A percentile compares a stretch with the other conserved stretches of the same genome.
These are phyloP conservation scores for Leccinum obscurum DNA, from an alignment of 768 basidiomycete genomes.

Conservation along the genomic window DNA sequence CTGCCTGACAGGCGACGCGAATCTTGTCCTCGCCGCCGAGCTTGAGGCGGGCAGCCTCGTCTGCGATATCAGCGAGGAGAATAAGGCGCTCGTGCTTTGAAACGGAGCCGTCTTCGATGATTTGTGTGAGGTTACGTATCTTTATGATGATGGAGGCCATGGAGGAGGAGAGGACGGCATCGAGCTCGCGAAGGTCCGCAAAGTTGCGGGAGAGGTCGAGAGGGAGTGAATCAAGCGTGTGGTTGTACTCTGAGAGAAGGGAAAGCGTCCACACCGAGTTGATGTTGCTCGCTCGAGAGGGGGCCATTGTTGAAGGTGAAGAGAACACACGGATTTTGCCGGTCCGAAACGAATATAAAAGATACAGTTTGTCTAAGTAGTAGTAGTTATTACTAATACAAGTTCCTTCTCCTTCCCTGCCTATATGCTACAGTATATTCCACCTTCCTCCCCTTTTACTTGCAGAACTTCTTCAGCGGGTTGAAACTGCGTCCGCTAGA, in stretches of 20 bases:
- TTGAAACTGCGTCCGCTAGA: constrained; percentile 26
- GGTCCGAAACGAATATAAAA: constrained; percentile 21
- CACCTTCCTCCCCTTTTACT: constrained; percentile 14
- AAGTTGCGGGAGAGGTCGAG: constrained; percentile 92
- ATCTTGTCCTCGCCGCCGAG: constrained; percentile 98
- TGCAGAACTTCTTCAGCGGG: constrained; percentile 40
- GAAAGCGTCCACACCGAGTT: constrained; percentile 61
- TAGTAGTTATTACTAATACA: not conserved
- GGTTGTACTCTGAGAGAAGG: constrained; percentile 81
- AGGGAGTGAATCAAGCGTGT: constrained; percentile 91
- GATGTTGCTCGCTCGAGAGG: constrained; percentile 36
- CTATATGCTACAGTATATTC: no score
- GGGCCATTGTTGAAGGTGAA: constrained; percentile 31
- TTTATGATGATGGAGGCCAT: constrained; percentile 80
- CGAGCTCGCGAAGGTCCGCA: constrained; percentile 96
- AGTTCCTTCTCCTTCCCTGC: not conserved
- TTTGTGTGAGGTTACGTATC: constrained; percentile 69
- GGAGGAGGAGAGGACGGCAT: constrained; percentile 92
- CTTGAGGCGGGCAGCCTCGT: constrained; percentile 88
- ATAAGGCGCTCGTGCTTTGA: constrained; percentile 75
- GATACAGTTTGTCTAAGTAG: constrained; percentile 25
- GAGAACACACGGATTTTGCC: constrained; percentile 27
- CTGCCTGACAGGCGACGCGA: constrained; percentile 87
- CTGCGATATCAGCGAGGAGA: constrained; percentile 90
- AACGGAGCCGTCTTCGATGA: constrained; percentile 66